Base-by-base conservation (phyloP, 371 early-diverging fungal species). In the Lichtheimia hyalospora region DNA sequence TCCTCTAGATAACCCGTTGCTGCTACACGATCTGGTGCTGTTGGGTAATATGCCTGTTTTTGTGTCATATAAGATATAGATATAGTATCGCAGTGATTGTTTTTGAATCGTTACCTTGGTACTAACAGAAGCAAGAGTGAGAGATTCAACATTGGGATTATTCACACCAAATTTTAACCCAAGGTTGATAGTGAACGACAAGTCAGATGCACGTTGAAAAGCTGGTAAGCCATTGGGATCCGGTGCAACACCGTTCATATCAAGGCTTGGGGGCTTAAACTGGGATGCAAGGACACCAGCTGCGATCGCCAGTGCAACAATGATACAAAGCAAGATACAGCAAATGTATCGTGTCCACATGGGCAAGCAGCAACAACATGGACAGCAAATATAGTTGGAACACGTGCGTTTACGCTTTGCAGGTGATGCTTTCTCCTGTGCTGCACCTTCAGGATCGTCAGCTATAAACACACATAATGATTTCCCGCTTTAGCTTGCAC, bases 321-420 rank as follows among this genome's bases (percentile, higher is more conserved):
- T 64, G 21, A 75, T 62, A 12, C 76, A 62, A 5, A 70, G 44
- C 14, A 79, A 44, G 18, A 76, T 40, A 54, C 80, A 79, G 42
- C 66, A 66, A 25, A 72, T 69, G 64, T 68, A 76, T 23, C 80
- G 69, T 20, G 68, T 34, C 80, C 80, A 79, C 51, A 67, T 73
- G 5, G 80, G 80, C 46, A 69, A 74, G 16, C 56, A 55, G 23
- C 43, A 55, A 27, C 56, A 55, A 25, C 80, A 79, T 15, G 73
- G 69, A 50, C 73, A 76, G 41, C 80, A 79, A 5, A 71, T 74
- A 54, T 74, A 79, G 24, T 55, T 42, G n/a, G 18, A 7, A 41
- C 56, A 34, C 10, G 34, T 34, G 2, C 34, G 34, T 10, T 34
- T 34, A 27, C 27, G 27, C 10, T 34, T 5, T 34, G 34, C 2